phyloP scores from a whole-genome alignment of 495 filamentous ascomycete genomes.

The Aspergillus bertholletiae region DNA sequence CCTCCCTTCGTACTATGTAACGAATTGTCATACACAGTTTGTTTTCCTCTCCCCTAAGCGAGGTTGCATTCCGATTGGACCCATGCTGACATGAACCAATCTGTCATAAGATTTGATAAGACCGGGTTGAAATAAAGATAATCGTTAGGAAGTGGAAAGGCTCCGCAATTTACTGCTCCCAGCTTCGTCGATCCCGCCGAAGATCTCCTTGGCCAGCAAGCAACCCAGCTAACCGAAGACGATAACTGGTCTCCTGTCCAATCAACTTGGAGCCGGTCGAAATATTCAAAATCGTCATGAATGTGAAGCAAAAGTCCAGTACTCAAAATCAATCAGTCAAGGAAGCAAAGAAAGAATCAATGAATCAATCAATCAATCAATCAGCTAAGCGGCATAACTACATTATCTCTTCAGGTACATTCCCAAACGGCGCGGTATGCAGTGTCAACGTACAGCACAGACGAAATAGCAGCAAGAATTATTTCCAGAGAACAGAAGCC shows the following conservation, averaged over 20 bases:
- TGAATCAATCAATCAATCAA: neutral
- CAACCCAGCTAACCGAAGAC: too few species aligned
- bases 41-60: neutral
- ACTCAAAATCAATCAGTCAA: neutral
- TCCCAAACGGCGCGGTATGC: neutral
- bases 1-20: neutral
- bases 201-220: neutral
- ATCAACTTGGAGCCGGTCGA: too few species aligned
- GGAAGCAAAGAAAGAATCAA: neutral
- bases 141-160: neutral
- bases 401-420: slow-evolving; percentile 1
- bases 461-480: slow-evolving; percentile 12
- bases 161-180: neutral
- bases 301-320: too few species aligned
- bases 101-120: slow-evolving; percentile 2
- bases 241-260: too few species aligned
- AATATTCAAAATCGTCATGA: too few species aligned
- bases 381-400: neutral
- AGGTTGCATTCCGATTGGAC: neutral
- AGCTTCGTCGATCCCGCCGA: neutral
- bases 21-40: neutral
- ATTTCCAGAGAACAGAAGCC: slow-evolving; percentile 17
- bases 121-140: too few species aligned
- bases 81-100: slow-evolving; percentile 2
- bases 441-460: slow-evolving; percentile 8